A percentile compares a stretch with the other conserved stretches of the same genome.
phyloP scores from a whole-genome alignment of 1,139 yeast genomes.

The Blastobotrys illinoisensis region DNA sequence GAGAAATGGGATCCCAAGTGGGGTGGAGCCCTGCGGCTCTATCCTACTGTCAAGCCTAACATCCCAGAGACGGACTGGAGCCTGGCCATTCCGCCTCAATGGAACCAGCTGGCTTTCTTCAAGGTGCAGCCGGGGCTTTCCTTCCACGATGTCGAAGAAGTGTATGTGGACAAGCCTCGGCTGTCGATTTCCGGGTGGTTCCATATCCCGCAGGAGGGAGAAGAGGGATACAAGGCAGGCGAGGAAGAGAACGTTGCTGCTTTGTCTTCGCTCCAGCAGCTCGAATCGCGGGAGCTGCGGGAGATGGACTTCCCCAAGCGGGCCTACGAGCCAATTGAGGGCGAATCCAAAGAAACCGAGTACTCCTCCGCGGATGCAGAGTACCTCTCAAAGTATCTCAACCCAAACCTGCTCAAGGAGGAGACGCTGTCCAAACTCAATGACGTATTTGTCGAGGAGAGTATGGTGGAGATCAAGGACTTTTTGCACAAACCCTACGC shows the following conservation, averaged over 20 bases:
- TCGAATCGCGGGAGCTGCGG: constrained; percentile 69
- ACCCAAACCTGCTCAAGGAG: constrained; percentile 46
- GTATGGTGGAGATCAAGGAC: constrained; percentile 61
- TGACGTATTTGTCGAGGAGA: constrained; percentile 54
- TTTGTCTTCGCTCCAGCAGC: constrained; percentile 70
- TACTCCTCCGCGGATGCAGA: constrained; percentile 16
- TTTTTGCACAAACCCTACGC: constrained; percentile 60
- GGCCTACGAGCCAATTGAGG: constrained; percentile 23
- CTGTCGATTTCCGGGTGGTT: constrained; percentile 98
- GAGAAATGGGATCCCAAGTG: constrained; percentile 78
- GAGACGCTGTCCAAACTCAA: constrained; percentile 43
- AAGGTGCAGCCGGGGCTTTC: constrained; percentile 94
- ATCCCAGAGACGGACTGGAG: constrained; percentile 79
- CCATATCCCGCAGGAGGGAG: constrained; percentile 92
- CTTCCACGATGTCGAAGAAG: constrained; percentile 98
- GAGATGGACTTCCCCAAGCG: constrained; percentile 78
- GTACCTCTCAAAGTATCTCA: constrained; percentile 43
- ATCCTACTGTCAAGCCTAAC: constrained; percentile 81
- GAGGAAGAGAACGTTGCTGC: constrained; percentile 76
- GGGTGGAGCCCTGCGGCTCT: constrained; percentile 89
- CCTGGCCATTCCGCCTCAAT: constrained; percentile 76
- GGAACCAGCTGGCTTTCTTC: constrained; percentile 94
- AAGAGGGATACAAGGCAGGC: constrained; percentile 69
- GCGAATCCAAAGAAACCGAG: constrained; percentile 14
- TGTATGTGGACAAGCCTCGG: constrained; percentile 81